A percentile compares a stretch with the other conserved stretches of the same genome.
These are phyloP conservation scores for Solanum commersonii DNA, from an alignment of 257 asterid species.

Conservation along the genomic window DNA sequence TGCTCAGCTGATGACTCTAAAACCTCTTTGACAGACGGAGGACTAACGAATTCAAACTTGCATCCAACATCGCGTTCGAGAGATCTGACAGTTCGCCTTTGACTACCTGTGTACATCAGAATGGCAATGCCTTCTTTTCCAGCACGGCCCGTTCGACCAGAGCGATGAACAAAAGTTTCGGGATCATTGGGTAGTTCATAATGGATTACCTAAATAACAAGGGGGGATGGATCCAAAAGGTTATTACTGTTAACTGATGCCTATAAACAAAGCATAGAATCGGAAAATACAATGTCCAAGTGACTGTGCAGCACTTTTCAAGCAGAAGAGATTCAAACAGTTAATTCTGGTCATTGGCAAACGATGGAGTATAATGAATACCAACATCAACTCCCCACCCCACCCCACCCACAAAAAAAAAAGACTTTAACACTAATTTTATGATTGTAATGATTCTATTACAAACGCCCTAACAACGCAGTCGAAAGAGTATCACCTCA, in stretches of 20 bases:
- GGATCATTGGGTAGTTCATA: conserved; percentile 96
- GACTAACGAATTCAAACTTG: conserved; percentile 6
- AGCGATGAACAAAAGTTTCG: conserved; percentile 94
- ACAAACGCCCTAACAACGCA: neutral
- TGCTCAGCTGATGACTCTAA: conserved; percentile 10
- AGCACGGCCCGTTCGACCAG: conserved; percentile 91
- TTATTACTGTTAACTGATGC: neutral
- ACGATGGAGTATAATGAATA: neutral
- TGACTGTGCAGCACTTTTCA: neutral
- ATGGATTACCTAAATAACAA: conserved; percentile 57
- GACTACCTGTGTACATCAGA: conserved; percentile 8
- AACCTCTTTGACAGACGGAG: conserved; percentile 11
- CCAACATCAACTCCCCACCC: neutral
- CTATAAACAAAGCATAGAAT: neutral
- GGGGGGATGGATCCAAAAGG: neutral
- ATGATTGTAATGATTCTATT: neutral
- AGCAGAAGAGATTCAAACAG: neutral
- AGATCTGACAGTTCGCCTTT: conserved; percentile 12
- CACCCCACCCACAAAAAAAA: neutral
- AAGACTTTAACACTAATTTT: neutral
- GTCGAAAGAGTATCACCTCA: neutral
- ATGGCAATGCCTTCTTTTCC: conserved; percentile 11
- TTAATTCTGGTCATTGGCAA: neutral
- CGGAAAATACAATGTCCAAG: neutral
- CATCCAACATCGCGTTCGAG: conserved; percentile 10